phyloP scores from a whole-genome alignment of 139 green algal genomes.

The Micromonas commoda region DNA sequence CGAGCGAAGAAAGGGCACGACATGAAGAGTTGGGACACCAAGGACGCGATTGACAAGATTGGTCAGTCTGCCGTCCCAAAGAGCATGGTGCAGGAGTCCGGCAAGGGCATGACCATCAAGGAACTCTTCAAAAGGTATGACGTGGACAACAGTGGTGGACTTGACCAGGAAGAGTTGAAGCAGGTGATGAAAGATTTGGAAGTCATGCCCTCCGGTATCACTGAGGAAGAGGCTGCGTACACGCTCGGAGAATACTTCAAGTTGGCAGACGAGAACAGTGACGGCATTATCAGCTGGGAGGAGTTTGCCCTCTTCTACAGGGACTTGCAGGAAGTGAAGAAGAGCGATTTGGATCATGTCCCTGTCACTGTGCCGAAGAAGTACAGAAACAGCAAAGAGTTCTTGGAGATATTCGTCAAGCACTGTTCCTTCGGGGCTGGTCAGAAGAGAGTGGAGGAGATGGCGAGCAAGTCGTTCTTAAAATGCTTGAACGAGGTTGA shows the following conservation, averaged over 20 bases:
- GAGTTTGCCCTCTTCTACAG: background rate
- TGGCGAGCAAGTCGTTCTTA: background rate
- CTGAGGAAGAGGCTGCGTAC: background rate
- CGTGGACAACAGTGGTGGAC: background rate
- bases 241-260: background rate
- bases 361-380: background rate
- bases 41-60: background rate
- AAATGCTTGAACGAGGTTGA: background rate
- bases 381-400: background rate
- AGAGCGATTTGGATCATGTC: too few species aligned
- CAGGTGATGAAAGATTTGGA: background rate
- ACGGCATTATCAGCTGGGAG: background rate
- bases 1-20: background rate
- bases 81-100: background rate
- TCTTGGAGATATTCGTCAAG: background rate
- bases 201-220: background rate
- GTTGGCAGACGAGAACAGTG: background rate
- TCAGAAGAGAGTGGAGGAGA: background rate
- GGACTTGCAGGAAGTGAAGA: background rate
- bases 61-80: background rate
- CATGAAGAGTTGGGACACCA: background rate
- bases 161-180: background rate
- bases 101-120: background rate
- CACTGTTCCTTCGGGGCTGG: background rate
- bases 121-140: background rate